A percentile compares a stretch with the other conserved stretches of the same genome.
Conservation (phyloP, 2,329 filamentous ascomycete genomes). For the Ceratocystis eucalypticola region DNA sequence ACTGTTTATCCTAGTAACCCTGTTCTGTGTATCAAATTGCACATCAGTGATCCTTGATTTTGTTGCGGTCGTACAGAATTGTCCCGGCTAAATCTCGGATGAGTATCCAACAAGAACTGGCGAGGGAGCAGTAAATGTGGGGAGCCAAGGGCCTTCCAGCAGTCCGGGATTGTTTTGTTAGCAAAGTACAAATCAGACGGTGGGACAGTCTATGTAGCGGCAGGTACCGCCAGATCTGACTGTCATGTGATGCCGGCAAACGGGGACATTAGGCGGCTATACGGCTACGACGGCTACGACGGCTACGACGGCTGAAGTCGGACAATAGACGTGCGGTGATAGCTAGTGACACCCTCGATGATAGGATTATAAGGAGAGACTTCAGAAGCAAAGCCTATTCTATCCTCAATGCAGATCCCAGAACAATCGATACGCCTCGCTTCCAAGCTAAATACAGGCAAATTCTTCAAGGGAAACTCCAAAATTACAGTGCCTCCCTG, state of each 20-base stretch:
- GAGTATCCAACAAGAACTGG: neutral
- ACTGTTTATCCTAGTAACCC: neutral
- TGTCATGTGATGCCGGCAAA: slow-evolving; percentile 15
- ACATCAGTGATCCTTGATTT: neutral
- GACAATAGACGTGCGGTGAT: neutral
- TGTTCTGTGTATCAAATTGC: neutral
- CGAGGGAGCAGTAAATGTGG: no score
- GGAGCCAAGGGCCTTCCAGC: slow-evolving; percentile 8
- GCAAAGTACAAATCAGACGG: neutral
- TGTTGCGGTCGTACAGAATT: neutral
- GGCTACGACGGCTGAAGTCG: neutral
- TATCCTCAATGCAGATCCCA: no score
- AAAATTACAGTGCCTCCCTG: no score
- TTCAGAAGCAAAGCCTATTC: no score
- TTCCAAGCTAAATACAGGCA: no score
- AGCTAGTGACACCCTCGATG: no score
- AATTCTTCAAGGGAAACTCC: no score
- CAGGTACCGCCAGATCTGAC: neutral
- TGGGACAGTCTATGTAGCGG: neutral
- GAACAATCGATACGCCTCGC: no score
- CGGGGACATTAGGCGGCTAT: neutral
- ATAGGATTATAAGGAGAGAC: no score
- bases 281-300: neutral
- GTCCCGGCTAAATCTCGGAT: neutral
- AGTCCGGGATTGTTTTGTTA: slow-evolving; percentile 11